Evolutionary conservation across 768 basidiomycete genomes (phyloP).

Genomic region (Suillus subalutaceus): DNA sequence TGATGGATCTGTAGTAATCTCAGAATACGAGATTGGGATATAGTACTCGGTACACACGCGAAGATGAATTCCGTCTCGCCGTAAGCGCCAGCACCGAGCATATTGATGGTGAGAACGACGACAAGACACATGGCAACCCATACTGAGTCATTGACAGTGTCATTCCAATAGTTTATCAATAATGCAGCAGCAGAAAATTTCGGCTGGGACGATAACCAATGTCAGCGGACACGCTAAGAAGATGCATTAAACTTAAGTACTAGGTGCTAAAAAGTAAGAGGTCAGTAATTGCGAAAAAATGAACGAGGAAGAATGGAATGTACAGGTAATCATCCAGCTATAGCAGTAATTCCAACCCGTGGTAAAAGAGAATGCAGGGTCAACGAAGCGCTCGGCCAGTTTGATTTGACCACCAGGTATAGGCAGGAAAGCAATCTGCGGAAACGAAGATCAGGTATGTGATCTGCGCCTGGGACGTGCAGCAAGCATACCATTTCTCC

Average conservation of each 20-base stretch:
- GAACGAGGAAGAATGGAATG: background rate
- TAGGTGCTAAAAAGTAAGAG: constrained; percentile 12
- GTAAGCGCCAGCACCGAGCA: constrained; percentile 76
- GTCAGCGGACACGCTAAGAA: constrained; percentile 6
- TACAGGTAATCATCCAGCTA: constrained; percentile 31
- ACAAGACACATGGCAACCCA: constrained; percentile 82
- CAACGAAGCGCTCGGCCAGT: constrained; percentile 80
- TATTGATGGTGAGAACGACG: constrained; percentile 76
- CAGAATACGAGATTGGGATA: background rate
- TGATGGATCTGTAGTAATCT: constrained; percentile 59
- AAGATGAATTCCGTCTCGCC: constrained; percentile 89
- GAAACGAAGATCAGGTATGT: constrained; percentile 56
- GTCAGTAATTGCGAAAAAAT: constrained; percentile 26
- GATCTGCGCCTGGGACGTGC: constrained; percentile 53
- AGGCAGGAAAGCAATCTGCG: constrained; percentile 70
- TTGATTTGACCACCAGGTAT: constrained; percentile 82
- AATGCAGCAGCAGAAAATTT: constrained; percentile 57
- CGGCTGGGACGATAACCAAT: constrained; percentile 22
- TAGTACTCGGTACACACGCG: constrained; percentile 45
- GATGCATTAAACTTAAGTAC: background rate
- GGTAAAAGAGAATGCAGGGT: constrained; percentile 65
- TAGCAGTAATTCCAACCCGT: constrained; percentile 62
- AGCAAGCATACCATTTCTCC: constrained; percentile 75
- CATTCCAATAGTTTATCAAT: constrained; percentile 75
- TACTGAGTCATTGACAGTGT: constrained; percentile 60